Percentiles rank a stretch among this genome's conserved stretches.
Evolutionary conservation across 2,329 filamentous ascomycete species (phyloP).

Genomic region (Apiospora marii): DNA sequence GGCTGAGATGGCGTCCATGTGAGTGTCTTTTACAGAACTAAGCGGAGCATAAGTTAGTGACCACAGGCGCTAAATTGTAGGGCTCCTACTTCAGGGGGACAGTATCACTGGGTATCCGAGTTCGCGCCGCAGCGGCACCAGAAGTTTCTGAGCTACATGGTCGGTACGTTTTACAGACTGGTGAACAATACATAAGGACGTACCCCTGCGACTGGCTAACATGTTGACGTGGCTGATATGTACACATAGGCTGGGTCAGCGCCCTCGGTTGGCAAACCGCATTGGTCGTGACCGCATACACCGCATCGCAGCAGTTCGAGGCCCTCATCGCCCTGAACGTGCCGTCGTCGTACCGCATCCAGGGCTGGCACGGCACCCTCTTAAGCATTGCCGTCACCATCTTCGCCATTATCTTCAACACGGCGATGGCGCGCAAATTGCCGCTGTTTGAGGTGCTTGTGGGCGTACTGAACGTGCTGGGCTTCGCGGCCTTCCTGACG

Average conservation of each 20-base stretch:
- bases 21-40: background rate
- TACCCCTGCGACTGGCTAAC: constrained; percentile 34
- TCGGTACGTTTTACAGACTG: constrained; percentile 52
- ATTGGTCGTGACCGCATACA: background rate
- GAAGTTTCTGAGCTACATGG: constrained; percentile 61
- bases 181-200: background rate
- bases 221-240: constrained; percentile 37
- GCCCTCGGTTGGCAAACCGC: constrained; percentile 55
- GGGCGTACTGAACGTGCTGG: constrained; percentile 52
- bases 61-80: constrained; percentile 29
- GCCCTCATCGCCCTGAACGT: constrained; percentile 50
- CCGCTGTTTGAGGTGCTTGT: constrained; percentile 53
- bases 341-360: constrained; percentile 42
- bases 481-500: constrained; percentile 53
- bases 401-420: constrained; percentile 53
- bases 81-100: constrained; percentile 64
- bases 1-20: constrained; percentile 60
- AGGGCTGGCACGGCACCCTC: constrained; percentile 53
- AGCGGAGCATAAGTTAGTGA: background rate
- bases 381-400: constrained; percentile 51
- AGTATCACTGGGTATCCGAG: constrained; percentile 66
- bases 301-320: constrained; percentile 46
- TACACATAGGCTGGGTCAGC: constrained; percentile 47
- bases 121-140: constrained; percentile 57
- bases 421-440: constrained; percentile 47